Evolutionary conservation across 495 filamentous ascomycete species (phyloP), one percentile per base, ranked within the genome.

Genomic region (Penicillium lagena): DNA sequence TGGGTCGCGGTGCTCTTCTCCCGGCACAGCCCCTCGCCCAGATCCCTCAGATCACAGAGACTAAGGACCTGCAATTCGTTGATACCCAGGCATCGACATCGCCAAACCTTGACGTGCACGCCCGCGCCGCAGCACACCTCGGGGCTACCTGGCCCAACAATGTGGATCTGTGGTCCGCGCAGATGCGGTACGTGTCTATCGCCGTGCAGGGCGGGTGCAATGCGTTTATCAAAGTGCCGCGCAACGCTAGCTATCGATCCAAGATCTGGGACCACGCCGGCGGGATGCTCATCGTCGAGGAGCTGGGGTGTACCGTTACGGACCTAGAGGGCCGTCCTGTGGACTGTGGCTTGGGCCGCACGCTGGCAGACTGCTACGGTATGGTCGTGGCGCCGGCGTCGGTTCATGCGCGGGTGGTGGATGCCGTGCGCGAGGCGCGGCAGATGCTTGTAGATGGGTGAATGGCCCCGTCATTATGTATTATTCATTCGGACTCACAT

Each of bases 181-280:
- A 85, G 33, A 70, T 81, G 49, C 72, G 83, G 31, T 87, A 85
- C 66, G 73, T 78, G 4, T 69, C 73, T 8, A 67, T 86, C 29
- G 78, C 79, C 0, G 61, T 83, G 10, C 78, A 77, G 3, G 56
- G 56, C 11, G 70, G 77, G 7, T 78, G 73, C 11, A 82, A 83
- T 58, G 65, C 76, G 37, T 73, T 78, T 7, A 54, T 87, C 11
- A 83, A 85, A 68, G 66, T 86, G 9, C 81, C 84, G 41, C 67
- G 69, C 46, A 65, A 67, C 5, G 54, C 60, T 4, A 58, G 64
- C 0, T 67, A 80, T 45, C 65, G 64, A 22, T 81, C 75, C n/a
- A 82, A 82, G 59, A 68, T 83, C 12, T 87, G 84, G 84, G 84
- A 87, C 50, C 84, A 87, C 59, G 77, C 79, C 0, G 84, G 82